These are phyloP conservation scores for Candida sithepensis DNA, from an alignment of 805 yeast species.

Conservation along the genomic window DNA sequence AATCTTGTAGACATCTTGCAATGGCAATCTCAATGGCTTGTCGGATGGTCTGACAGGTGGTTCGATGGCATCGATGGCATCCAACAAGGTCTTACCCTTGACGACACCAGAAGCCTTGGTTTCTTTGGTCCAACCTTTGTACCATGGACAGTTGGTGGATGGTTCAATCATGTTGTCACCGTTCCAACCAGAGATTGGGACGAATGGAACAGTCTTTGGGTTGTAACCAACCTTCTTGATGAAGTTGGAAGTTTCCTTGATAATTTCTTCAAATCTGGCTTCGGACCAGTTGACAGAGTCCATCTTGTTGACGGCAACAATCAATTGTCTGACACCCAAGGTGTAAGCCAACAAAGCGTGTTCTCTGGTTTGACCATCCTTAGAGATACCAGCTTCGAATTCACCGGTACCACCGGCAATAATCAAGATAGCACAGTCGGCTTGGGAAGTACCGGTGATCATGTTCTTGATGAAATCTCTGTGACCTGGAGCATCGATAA, in stretches of 20 bases:
- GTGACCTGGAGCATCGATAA: slow-evolving; percentile 95
- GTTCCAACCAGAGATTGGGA: slow-evolving; percentile 89
- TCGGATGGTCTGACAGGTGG: slow-evolving; percentile 79
- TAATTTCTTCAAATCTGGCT: slow-evolving; percentile 73
- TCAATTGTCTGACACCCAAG: slow-evolving; percentile 81
- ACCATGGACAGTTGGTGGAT: slow-evolving; percentile 80
- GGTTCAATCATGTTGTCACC: slow-evolving; percentile 92
- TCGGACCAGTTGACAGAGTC: slow-evolving; percentile 88
- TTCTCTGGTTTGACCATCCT: slow-evolving; percentile 95
- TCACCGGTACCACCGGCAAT: slow-evolving; percentile 93
- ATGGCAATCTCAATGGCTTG: slow-evolving; percentile 86
- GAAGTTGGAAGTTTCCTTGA: slow-evolving; percentile 74
- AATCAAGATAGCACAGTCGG: slow-evolving; percentile 87
- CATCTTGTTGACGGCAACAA: slow-evolving; percentile 93
- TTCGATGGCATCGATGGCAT: slow-evolving; percentile 80
- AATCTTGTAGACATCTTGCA: slow-evolving; percentile 90
- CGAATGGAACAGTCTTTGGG: slow-evolving; percentile 80
- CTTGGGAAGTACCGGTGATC: slow-evolving; percentile 94
- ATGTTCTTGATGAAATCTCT: slow-evolving; percentile 95
- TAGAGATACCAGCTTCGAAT: slow-evolving; percentile 92
- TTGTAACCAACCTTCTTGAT: slow-evolving; percentile 83
- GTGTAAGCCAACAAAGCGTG: slow-evolving; percentile 90
- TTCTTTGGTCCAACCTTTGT: slow-evolving; percentile 83
- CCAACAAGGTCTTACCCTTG: slow-evolving; percentile 80
- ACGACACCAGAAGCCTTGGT: slow-evolving; percentile 67